Conservation (phyloP, 2,329 filamentous ascomycete species). For the Fusarium sp. region DNA sequence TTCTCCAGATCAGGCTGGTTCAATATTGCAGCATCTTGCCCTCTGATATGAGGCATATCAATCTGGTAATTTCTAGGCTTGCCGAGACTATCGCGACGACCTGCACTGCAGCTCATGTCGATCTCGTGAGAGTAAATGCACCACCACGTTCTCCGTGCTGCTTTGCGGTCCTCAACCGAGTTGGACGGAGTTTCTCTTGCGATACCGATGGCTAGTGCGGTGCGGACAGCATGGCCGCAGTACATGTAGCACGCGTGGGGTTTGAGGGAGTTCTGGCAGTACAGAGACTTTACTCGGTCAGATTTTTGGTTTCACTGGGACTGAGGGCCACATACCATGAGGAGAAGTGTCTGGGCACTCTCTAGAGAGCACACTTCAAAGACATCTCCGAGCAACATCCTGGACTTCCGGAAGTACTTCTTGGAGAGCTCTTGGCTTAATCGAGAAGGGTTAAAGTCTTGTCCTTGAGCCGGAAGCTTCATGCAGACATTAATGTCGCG, state of each 20-base stretch:
- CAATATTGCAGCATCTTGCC: accelerated
- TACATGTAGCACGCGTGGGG: slow-evolving; percentile 3
- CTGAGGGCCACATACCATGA: not conserved
- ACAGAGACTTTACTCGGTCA: not conserved
- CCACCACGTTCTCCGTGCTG: slow-evolving; percentile 1
- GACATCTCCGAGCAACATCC: not conserved
- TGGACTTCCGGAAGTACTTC: not conserved
- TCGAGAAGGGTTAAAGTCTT: not conserved
- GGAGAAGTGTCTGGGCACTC: not conserved
- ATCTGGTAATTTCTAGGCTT: slow-evolving; percentile 8
- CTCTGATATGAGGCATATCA: not conserved
- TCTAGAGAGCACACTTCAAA: not conserved
- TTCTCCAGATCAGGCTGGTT: not conserved
- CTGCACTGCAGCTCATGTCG: slow-evolving; percentile 15
- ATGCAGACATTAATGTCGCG: not conserved
- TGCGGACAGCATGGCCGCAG: not conserved
- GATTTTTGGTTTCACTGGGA: accelerated
- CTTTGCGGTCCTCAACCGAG: not conserved
- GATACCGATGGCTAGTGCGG: not conserved
- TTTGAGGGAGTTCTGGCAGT: slow-evolving; percentile 1
- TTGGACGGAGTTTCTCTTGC: not conserved
- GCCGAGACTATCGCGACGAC: slow-evolving; percentile 8
- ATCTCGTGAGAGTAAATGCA: slow-evolving; percentile 17
- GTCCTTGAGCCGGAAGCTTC: not conserved
- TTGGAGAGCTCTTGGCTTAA: not conserved